phyloP scores from a whole-genome alignment of 768 basidiomycete genomes.

The Suillus variegatus region DNA sequence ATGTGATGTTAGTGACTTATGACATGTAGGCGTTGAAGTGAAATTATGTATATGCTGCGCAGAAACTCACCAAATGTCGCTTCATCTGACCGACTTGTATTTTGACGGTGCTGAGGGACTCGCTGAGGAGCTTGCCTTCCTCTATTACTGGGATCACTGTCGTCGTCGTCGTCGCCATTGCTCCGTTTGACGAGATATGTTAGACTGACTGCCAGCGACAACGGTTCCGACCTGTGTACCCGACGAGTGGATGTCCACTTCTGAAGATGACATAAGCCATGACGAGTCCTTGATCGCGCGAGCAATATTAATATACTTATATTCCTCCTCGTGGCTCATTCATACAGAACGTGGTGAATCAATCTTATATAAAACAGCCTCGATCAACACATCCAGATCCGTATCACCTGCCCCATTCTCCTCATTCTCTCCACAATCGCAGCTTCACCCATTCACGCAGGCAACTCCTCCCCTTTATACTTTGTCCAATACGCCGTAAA shows the following conservation, averaged over 20 bases:
- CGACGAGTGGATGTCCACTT: neutral
- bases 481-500: constrained; percentile 3
- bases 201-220: neutral
- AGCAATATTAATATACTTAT: neutral
- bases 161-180: constrained; percentile 10
- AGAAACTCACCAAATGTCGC: constrained; percentile 73
- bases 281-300: neutral
- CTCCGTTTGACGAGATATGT: constrained; percentile 3
- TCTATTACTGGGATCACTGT: constrained; percentile 49
- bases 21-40: neutral
- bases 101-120: constrained; percentile 84
- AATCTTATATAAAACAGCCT: neutral
- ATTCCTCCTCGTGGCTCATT: neutral
- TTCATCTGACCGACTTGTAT: constrained; percentile 95
- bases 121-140: constrained; percentile 83
- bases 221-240: neutral
- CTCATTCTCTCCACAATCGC: constrained; percentile 14
- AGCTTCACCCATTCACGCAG: neutral
- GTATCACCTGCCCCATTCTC: neutral
- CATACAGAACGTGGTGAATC: neutral
- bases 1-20: neutral
- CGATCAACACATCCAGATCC: constrained; percentile 5
- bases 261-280: constrained; percentile 1
- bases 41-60: constrained; percentile 5
- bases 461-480: neutral